These are phyloP conservation scores for Schizothecium vesticola DNA, from an alignment of 495 filamentous ascomycete genomes.

Conservation along the genomic window DNA sequence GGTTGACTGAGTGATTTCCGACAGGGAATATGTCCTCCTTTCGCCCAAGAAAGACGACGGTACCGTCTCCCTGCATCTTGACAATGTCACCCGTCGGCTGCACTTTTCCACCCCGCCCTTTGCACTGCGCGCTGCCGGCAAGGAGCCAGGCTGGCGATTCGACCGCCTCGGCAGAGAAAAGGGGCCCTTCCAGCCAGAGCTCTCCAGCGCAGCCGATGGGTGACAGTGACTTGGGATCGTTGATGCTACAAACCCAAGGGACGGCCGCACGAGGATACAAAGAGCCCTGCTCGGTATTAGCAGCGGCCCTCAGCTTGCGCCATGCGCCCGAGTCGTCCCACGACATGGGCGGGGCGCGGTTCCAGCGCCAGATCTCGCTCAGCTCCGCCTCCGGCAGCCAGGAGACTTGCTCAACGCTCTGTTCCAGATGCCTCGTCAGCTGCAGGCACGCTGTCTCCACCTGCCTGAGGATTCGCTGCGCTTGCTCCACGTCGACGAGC, in stretches of 20 bases:
- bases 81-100: slow-evolving; percentile 58
- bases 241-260: slow-evolving; percentile 25
- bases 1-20: slow-evolving; percentile 27
- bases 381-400: slow-evolving; percentile 1
- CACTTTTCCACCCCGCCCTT: slow-evolving; percentile 18
- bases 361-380: slow-evolving; percentile 15
- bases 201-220: slow-evolving; percentile 68
- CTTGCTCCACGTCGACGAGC: not conserved
- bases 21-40: slow-evolving; percentile 21
- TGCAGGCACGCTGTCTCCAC: slow-evolving; percentile 12
- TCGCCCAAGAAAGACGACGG: slow-evolving; percentile 41
- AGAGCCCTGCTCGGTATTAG: not conserved
- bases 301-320: not conserved
- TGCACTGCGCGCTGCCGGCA: not conserved
- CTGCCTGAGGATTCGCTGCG: slow-evolving; percentile 13
- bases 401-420: slow-evolving; percentile 4
- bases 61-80: slow-evolving; percentile 46
- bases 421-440: slow-evolving; percentile 1
- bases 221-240: slow-evolving; percentile 38
- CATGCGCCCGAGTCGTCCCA: not conserved
- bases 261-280: slow-evolving; percentile 9
- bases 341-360: slow-evolving; percentile 1
- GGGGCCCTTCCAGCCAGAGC: slow-evolving; percentile 61
- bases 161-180: slow-evolving; percentile 55
- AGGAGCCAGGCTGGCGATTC: slow-evolving; percentile 14